Conservation (phyloP, 257 asterid species). For the Plectranthus barbatus region DNA sequence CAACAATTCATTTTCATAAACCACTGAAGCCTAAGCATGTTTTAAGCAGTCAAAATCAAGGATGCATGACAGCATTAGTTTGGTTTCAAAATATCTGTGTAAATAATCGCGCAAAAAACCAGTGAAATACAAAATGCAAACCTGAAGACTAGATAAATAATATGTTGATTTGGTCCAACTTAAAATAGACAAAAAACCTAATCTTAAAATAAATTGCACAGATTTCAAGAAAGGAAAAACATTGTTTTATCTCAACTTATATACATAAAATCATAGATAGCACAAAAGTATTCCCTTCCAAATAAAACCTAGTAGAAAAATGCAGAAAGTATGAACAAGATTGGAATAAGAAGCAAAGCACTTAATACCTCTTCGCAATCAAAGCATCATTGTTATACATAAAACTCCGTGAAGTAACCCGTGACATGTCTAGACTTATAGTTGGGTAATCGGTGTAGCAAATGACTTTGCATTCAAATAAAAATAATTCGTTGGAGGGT, state of each 20-base stretch:
- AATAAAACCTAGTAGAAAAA: not conserved
- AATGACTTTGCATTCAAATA: conserved; percentile 84
- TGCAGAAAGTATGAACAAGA: not conserved
- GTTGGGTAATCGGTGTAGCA: conserved; percentile 96
- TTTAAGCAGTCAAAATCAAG: not conserved
- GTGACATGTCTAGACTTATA: conserved; percentile 92
- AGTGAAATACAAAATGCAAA: conserved; percentile 15
- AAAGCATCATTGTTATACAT: conserved; percentile 79
- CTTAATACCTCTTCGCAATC: conserved; percentile 67
- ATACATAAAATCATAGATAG: not conserved
- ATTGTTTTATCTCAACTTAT: not conserved
- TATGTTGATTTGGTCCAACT: not conserved
- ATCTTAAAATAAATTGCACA: not conserved
- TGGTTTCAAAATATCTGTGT: not conserved
- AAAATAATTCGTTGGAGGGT: too few relatives aligned
- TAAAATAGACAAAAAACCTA: not conserved
- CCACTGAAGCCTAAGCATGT: not conserved
- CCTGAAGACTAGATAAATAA: conserved; percentile 65
- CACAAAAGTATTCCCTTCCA: not conserved
- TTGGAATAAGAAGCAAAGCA: not conserved
- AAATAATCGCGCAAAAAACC: not conserved
- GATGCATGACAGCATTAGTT: not conserved
- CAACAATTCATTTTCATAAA: not conserved
- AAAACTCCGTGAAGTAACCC: conserved; percentile 64
- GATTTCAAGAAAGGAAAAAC: not conserved